These are phyloP conservation scores for Fusarium subglutinans DNA, from an alignment of 2,329 filamentous ascomycete genomes.

Conservation along the genomic window DNA sequence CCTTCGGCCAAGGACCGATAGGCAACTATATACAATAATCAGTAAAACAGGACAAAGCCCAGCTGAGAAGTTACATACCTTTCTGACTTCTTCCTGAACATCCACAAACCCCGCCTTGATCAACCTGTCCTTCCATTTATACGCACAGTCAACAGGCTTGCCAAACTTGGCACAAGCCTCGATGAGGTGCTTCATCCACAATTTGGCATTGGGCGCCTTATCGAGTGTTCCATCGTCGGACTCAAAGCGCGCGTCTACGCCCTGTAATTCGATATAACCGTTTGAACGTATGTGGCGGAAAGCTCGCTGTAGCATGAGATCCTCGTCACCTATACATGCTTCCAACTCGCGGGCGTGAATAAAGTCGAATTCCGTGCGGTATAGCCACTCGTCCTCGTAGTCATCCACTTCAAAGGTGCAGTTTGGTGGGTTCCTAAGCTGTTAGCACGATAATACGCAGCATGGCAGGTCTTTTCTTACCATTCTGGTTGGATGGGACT, in stretches of 20 bases:
- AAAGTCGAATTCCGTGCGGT: slow-evolving; percentile 8
- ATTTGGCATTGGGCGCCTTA: background rate
- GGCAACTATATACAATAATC: background rate
- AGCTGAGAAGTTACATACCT: background rate
- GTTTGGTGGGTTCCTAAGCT: slow-evolving; percentile 10
- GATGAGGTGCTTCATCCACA: background rate
- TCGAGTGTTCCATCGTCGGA: slow-evolving; percentile 13
- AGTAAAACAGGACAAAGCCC: fast-evolving
- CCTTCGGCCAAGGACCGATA: slow-evolving; percentile 16
- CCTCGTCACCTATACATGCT: slow-evolving; percentile 1
- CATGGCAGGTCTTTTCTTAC: background rate
- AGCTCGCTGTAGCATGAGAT: background rate
- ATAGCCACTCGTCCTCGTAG: slow-evolving; percentile 20
- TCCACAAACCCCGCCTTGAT: slow-evolving; percentile 4
- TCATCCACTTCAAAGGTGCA: slow-evolving; percentile 25
- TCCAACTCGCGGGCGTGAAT: slow-evolving; percentile 22
- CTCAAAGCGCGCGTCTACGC: background rate
- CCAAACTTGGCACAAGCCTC: slow-evolving; percentile 21
- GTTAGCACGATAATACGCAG: fast-evolving
- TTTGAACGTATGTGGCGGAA: background rate
- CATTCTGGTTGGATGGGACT: slow-evolving; percentile 28
- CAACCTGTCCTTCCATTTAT: slow-evolving; percentile 8
- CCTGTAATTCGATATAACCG: slow-evolving; percentile 19
- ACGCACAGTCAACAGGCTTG: slow-evolving; percentile 3
- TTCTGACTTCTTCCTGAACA: background rate